Conservation (phyloP, 2,329 filamentous ascomycete species). For the Botryotinia convoluta region DNA sequence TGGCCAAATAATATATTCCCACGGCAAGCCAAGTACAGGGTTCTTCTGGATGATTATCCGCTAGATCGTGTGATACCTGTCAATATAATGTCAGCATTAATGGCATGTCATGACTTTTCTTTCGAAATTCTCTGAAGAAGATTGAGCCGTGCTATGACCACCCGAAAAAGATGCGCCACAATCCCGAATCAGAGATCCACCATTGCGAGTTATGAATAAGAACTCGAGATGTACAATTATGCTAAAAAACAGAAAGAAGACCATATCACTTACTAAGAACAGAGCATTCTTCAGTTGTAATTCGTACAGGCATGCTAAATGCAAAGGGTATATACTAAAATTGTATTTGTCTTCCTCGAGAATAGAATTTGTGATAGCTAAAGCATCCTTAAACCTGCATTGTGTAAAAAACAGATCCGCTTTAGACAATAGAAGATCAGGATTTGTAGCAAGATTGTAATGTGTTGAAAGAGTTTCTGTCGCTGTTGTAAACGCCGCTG, state of each 20-base stretch:
- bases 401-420: slow-evolving; percentile 93
- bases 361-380: slow-evolving; percentile 79
- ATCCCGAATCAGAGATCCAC: too few species aligned
- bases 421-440: slow-evolving; percentile 84
- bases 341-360: slow-evolving; percentile 84
- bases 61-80: slow-evolving; percentile 77
- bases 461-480: slow-evolving; percentile 91
- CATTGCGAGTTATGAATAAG: not conserved
- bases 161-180: not conserved
- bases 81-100: not conserved
- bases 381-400: slow-evolving; percentile 85
- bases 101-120: not conserved
- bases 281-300: slow-evolving; percentile 82
- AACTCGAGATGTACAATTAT: not conserved
- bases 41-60: slow-evolving; percentile 87
- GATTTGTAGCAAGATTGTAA: slow-evolving; percentile 82
- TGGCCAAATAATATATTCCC: slow-evolving; percentile 89
- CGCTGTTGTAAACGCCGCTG: slow-evolving; percentile 75
- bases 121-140: not conserved
- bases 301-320: slow-evolving; percentile 88
- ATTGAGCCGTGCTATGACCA: not conserved
- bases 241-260: not conserved
- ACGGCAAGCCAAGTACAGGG: slow-evolving; percentile 92
- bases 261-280: slow-evolving; percentile 57
- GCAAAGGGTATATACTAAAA: slow-evolving; percentile 83